Conservation (phyloP, 2,329 filamentous ascomycete genomes). For the Aspergillus fructus region DNA sequence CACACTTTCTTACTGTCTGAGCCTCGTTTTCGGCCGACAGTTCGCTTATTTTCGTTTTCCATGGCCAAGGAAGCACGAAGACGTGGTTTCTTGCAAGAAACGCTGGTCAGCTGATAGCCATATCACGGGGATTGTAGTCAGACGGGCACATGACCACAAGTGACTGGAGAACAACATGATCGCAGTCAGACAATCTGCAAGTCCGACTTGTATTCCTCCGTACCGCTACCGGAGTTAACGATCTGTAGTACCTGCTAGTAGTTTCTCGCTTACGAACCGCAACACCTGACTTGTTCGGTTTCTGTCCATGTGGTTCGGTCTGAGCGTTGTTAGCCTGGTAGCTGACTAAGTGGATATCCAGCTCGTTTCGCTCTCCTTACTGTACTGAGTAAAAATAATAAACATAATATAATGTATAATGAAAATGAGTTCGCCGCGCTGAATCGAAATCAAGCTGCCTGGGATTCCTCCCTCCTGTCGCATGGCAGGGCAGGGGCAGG, state of each 20-base stretch:
- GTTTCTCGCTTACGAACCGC: background rate
- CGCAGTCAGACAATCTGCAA: background rate
- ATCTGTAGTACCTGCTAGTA: background rate
- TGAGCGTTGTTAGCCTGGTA: too few species aligned
- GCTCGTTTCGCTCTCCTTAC: background rate
- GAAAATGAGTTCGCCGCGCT: background rate
- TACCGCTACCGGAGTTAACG: background rate
- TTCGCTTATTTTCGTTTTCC: background rate
- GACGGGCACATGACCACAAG: background rate
- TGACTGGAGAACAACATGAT: background rate
- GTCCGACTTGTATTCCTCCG: background rate
- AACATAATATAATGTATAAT: too few species aligned
- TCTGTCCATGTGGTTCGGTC: background rate
- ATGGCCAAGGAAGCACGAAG: background rate
- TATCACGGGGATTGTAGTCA: background rate
- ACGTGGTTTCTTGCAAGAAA: background rate
- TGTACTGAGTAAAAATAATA: too few species aligned
- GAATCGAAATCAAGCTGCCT: background rate
- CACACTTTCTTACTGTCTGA: background rate
- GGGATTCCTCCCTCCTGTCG: background rate
- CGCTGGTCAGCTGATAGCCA: background rate
- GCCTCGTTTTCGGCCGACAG: background rate
- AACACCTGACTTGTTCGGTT: background rate
- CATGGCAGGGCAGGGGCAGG: too few species aligned
- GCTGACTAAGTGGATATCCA: background rate